A percentile compares a stretch with the other conserved stretches of the same genome.
phyloP scores from a whole-genome alignment of 1,284 basidiomycete species.

The Sphaerobolus stellatus region DNA sequence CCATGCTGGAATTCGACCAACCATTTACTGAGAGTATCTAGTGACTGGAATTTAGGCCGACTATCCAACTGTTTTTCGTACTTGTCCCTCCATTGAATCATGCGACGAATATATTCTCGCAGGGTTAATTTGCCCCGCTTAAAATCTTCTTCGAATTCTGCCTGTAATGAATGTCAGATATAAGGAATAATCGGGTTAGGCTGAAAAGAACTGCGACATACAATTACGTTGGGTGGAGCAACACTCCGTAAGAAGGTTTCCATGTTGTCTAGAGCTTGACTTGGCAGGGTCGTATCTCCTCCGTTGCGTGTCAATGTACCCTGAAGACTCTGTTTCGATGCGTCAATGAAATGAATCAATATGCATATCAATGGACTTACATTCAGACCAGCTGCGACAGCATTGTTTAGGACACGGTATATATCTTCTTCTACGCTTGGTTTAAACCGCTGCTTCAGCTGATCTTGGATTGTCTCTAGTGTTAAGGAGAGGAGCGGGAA shows the following conservation, averaged over 20 bases:
- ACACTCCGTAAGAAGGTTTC: constrained; percentile 12
- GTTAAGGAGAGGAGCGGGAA: constrained; percentile 95
- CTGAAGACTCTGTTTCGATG: constrained; percentile 4
- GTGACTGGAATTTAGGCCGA: constrained; percentile 80
- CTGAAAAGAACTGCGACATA: neutral
- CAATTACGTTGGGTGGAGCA: constrained; percentile 47
- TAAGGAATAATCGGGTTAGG: constrained; percentile 10
- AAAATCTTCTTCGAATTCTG: constrained; percentile 93
- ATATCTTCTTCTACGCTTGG: constrained; percentile 91
- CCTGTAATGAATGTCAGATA: constrained; percentile 42
- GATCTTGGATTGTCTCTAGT: constrained; percentile 97
- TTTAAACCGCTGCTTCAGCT: constrained; percentile 91
- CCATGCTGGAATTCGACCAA: constrained; percentile 97
- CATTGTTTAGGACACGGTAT: constrained; percentile 86
- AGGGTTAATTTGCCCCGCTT: constrained; percentile 78
- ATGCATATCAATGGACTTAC: constrained; percentile 19
- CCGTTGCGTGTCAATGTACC: constrained; percentile 6
- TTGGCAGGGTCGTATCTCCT: constrained; percentile 2
- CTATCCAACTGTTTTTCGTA: constrained; percentile 87
- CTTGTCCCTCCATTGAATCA: constrained; percentile 92
- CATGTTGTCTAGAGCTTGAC: constrained; percentile 8
- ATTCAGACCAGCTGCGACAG: constrained; percentile 63
- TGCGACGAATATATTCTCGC: constrained; percentile 85
- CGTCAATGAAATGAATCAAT: neutral
- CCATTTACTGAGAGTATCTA: constrained; percentile 91